Evolutionary conservation across 2,329 filamentous ascomycete genomes (phyloP).

Genomic region (Penicillium sclerotiorum): DNA sequence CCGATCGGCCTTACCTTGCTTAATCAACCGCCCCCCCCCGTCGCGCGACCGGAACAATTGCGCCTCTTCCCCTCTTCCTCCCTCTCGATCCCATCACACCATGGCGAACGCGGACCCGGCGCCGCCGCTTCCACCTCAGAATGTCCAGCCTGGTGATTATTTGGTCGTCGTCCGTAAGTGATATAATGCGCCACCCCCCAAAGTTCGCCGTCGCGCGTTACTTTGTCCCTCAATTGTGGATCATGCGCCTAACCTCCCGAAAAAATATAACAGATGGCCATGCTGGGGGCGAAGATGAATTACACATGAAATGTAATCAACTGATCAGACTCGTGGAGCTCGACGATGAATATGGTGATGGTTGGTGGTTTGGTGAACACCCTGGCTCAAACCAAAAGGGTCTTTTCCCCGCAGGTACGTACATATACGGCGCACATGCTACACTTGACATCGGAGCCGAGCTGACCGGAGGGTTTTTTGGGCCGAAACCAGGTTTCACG

Average conservation of each 20-base stretch:
- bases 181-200: constrained; percentile 11
- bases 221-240: constrained; percentile 7
- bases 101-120: constrained; percentile 18
- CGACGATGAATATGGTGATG: constrained; percentile 68
- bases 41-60: constrained; percentile 17
- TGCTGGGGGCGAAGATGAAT: constrained; percentile 86
- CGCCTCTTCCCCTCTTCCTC: constrained; percentile 4
- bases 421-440: constrained; percentile 11
- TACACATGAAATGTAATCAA: constrained; percentile 78
- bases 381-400: constrained; percentile 45
- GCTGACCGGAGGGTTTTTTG: too few species aligned
- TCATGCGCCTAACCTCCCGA: constrained; percentile 15
- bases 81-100: constrained; percentile 3
- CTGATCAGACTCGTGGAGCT: constrained; percentile 65
- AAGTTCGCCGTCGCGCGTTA: background rate
- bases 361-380: constrained; percentile 63
- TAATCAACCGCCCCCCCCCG: constrained; percentile 14
- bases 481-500: constrained; percentile 24
- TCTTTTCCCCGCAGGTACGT: constrained; percentile 54
- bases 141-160: constrained; percentile 45
- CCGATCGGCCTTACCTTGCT: constrained; percentile 10
- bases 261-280: constrained; percentile 99
- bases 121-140: constrained; percentile 34
- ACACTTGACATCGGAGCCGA: background rate
- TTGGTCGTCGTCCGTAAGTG: constrained; percentile 51